Base-by-base conservation (phyloP, 371 early-diverging fungal species). In the Lichtheimia corymbifera region DNA sequence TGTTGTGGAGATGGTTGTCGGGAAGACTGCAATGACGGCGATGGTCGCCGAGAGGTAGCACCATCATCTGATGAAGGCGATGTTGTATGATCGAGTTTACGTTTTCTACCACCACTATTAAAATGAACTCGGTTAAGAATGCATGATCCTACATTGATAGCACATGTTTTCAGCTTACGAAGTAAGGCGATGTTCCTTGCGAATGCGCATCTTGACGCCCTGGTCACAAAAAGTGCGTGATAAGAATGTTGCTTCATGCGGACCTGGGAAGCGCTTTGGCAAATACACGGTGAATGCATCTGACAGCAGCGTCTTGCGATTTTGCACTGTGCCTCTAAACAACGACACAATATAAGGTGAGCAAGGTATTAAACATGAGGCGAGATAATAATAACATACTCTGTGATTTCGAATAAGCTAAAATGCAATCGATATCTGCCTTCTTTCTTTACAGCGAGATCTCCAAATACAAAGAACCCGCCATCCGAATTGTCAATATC, bases 391-490 rank as follows among this genome's bases (percentile, higher is more conserved):
- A 5, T 18, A 27, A 63, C 79, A 64, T 84, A 88, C 88, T 86
- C 90, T n/a, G 87, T 77, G 28, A 93, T 88, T 70, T 95, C 95
- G 79, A 91, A 96, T 30, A 97, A 82, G 25, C 89, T 87, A 68
- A 96, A 94, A 62, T 92, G 92, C 27, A 98, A 77, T 27, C 91
- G 76, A 67, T 90, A 97, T 11, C 73, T 67, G 15, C 98, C 97
- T 64, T 94, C 93, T 68, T 91, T 88, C 50, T 95, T 83, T 13
- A 96, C 93, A 20, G 92, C 90, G 40, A 98, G 74, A 66, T 98
- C 98, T 11, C 94, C 93, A 78, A 97, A 98, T 24, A 97, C 95
- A 74, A 96, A 97, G 72, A 95, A 97, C 11, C 93, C 95, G 28
- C 94, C 97, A 50, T 95, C 93, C 63, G 52, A 55, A 58, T 80